These are phyloP conservation scores for Conringia planisiliqua DNA, from an alignment of 345 rosid species.

Conservation along the genomic window DNA sequence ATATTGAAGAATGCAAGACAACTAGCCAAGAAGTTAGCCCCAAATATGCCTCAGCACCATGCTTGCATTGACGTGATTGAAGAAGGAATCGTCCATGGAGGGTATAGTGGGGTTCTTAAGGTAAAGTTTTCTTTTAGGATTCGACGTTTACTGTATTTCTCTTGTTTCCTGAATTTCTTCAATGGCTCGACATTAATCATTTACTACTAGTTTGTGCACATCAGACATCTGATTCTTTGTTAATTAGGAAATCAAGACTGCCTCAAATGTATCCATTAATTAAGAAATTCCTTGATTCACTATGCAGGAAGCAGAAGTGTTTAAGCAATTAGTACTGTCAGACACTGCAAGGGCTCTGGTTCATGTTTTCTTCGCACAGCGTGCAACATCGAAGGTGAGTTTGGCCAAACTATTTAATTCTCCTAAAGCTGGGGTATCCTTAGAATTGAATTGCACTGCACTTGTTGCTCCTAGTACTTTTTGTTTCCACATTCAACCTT, in stretches of 20 bases:
- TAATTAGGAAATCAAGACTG: neutral
- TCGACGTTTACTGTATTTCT: neutral
- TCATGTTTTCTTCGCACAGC: conserved; percentile 86
- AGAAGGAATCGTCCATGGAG: conserved; percentile 90
- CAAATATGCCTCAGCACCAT: conserved; percentile 87
- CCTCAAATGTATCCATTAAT: too few species aligned
- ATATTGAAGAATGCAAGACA: conserved; percentile 54
- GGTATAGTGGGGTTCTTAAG: conserved; percentile 84
- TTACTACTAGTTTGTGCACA: neutral
- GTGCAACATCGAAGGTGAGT: conserved; percentile 76
- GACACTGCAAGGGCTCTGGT: conserved; percentile 83
- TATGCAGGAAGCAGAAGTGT: conserved; percentile 81
- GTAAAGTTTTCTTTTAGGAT: conserved; percentile 30
- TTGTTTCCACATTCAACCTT: conserved; percentile 2
- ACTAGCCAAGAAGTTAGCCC: conserved; percentile 74
- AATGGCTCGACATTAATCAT: neutral
- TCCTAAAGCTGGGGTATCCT: neutral
- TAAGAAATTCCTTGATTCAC: conserved; percentile 3
- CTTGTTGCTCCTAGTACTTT: neutral
- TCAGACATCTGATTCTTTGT: neutral
- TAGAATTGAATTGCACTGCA: neutral
- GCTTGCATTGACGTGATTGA: conserved; percentile 88
- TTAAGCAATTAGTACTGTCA: conserved; percentile 62
- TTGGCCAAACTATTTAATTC: neutral
- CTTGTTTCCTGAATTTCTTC: neutral